Conservation (phyloP, 2,329 filamentous ascomycete genomes). For the Fusarium dimerum region DNA sequence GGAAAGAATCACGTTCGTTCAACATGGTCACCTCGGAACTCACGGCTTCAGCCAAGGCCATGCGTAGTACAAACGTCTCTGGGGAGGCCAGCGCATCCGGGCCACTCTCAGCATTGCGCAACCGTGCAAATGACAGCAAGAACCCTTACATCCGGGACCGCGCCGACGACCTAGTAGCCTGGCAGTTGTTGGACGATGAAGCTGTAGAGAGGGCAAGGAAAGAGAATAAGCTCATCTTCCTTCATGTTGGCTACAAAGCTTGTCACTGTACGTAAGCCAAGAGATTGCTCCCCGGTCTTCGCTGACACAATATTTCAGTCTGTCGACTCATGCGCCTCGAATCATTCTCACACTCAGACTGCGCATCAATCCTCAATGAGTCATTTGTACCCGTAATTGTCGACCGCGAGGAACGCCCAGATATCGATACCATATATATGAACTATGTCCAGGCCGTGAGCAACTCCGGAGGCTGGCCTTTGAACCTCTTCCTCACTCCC, state of each 20-base stretch:
- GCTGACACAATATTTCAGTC: slow-evolving; percentile 48
- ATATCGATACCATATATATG: slow-evolving; percentile 96
- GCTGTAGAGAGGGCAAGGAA: slow-evolving; percentile 74
- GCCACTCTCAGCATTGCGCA: slow-evolving; percentile 32
- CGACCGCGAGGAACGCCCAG: slow-evolving; percentile 90
- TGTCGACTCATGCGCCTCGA: slow-evolving; percentile 92
- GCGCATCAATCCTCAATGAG: slow-evolving; percentile 80
- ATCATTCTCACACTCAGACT: slow-evolving; percentile 80
- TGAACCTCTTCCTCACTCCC: slow-evolving; percentile 96
- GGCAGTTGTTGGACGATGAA: slow-evolving; percentile 85
- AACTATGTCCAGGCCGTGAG: slow-evolving; percentile 96
- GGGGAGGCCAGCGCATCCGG: slow-evolving; percentile 18
- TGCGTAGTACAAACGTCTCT: slow-evolving; percentile 31
- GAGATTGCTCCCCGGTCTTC: neutral
- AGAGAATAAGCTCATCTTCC: slow-evolving; percentile 85
- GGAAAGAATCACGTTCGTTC: slow-evolving; percentile 5
- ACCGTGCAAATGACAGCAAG: slow-evolving; percentile 39
- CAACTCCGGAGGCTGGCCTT: slow-evolving; percentile 86
- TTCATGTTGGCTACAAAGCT: slow-evolving; percentile 92
- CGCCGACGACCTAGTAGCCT: slow-evolving; percentile 79
- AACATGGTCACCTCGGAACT: slow-evolving; percentile 43
- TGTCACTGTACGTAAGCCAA: slow-evolving; percentile 77
- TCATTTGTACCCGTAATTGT: slow-evolving; percentile 90
- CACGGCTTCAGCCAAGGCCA: slow-evolving; percentile 36
- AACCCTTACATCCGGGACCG: slow-evolving; percentile 69